phyloP scores from a whole-genome alignment of 2,329 filamentous ascomycete species.

The Pseudonectria buxi region DNA sequence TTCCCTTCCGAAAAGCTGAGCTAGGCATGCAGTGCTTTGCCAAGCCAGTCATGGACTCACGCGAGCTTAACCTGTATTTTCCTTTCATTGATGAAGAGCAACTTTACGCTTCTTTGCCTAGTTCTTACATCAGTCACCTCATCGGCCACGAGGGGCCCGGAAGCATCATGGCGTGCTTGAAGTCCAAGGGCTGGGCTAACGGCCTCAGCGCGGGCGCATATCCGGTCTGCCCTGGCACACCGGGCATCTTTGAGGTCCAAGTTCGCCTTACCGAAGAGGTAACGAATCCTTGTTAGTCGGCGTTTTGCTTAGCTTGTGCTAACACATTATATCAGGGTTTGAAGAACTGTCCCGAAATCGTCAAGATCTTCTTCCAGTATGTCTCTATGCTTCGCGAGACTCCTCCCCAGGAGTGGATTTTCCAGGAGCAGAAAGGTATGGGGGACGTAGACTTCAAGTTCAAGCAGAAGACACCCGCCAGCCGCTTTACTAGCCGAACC shows the following conservation, averaged over 20 bases:
- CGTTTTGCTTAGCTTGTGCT: background rate
- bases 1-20: slow-evolving; percentile 42
- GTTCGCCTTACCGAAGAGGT: slow-evolving; percentile 79
- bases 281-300: slow-evolving; percentile 10
- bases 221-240: slow-evolving; percentile 67
- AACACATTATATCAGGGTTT: slow-evolving; percentile 44
- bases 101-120: slow-evolving; percentile 73
- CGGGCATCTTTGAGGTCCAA: slow-evolving; percentile 71
- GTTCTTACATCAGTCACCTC: slow-evolving; percentile 78
- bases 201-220: slow-evolving; percentile 71
- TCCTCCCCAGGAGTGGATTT: slow-evolving; percentile 85
- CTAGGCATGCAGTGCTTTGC: slow-evolving; percentile 69
- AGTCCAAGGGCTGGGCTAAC: slow-evolving; percentile 85
- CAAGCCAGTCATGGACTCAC: slow-evolving; percentile 85
- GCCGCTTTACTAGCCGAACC: slow-evolving; percentile 78
- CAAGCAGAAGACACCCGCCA: slow-evolving; percentile 85
- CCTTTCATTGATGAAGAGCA: slow-evolving; percentile 79
- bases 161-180: slow-evolving; percentile 84
- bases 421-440: slow-evolving; percentile 83
- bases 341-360: slow-evolving; percentile 73
- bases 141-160: slow-evolving; percentile 91
- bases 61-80: slow-evolving; percentile 74
- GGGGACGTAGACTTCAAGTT: slow-evolving; percentile 93
- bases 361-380: slow-evolving; percentile 85
- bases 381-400: slow-evolving; percentile 76